Evolutionary conservation across 495 filamentous ascomycete genomes (phyloP), one percentile per base, ranked within the genome.

Genomic region (Xylaria longipes): DNA sequence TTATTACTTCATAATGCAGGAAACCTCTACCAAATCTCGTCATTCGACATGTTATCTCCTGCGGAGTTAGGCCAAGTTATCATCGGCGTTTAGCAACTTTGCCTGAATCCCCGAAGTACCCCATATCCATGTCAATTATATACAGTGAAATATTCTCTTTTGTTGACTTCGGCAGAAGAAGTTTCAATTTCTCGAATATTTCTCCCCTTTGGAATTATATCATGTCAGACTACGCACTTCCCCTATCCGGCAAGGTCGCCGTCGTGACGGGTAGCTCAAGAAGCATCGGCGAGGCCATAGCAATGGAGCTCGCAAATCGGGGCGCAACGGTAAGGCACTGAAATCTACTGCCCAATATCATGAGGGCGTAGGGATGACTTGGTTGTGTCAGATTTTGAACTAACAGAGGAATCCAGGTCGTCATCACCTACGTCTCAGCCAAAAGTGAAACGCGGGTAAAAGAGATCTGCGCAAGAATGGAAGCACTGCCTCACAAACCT

Each of bases 271-370:
- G 91, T 22, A 87, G 87, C 62, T 86, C 88, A 33, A 89, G 91
- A 17, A 91, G 91, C 33, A 93, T 95, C 76, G 92, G 92, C 41
- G 83, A 86, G 33, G 91, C 87, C 20, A 91, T 93, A 62, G 91
- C 91, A 45, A 82, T 93, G 27, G 92, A 94, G 76, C 89, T 95
- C 66, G 92, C 87, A 73, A 85, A 84, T 72, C 88, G 90, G 69
- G 91, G 91, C 15, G 90, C 90, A 52, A 87, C 85, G 25, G 88
- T 95, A 73, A 46, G 65, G n/a, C 25, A 46, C 27, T 22, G 33
- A 39, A n/a, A 48, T 22, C 1, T 5, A n/a, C 20, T n/a, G 7
- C 20, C 20, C 20, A 48, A 2, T 48, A 48, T 22, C 7, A 17
- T 45, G 41, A 45, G 20, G 45, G 45, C n/a, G n/a, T n/a, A n/a